Conservation (phyloP, 2,329 filamentous ascomycete genomes). For the Nigrospora sphaerica region DNA sequence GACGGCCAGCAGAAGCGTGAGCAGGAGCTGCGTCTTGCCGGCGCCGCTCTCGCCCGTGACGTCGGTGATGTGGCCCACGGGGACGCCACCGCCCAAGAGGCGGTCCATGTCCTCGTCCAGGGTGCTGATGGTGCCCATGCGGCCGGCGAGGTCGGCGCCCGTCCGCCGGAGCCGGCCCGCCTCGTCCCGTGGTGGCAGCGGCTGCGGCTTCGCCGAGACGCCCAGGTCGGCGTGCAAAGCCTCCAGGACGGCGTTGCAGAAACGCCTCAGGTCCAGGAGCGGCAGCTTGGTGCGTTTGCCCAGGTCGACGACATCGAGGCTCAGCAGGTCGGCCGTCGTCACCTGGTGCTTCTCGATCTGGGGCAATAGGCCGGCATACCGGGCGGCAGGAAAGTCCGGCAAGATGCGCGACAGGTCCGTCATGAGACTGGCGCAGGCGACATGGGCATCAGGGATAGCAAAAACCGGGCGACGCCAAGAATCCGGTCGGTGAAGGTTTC, state of each 20-base stretch:
- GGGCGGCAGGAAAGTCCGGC: constrained; percentile 66
- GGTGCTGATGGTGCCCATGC: constrained; percentile 65
- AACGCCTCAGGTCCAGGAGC: constrained; percentile 68
- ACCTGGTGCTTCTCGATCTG: constrained; percentile 72
- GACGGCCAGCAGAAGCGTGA: constrained; percentile 74
- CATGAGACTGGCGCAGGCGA: constrained; percentile 43
- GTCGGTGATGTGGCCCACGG: constrained; percentile 76
- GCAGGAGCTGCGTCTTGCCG: constrained; percentile 91
- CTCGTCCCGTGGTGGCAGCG: not conserved
- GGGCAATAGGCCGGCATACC: constrained; percentile 69
- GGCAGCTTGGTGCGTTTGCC: constrained; percentile 81
- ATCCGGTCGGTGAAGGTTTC: no score
- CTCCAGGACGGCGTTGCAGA: constrained; percentile 60
- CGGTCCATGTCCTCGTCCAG: constrained; percentile 67
- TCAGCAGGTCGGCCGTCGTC: constrained; percentile 77
- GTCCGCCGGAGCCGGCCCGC: constrained; percentile 19
- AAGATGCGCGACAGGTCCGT: constrained; percentile 80
- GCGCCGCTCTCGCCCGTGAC: constrained; percentile 88
- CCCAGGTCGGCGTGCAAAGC: constrained; percentile 59
- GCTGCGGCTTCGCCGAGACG: constrained; percentile 14
- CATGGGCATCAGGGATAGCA: no score
- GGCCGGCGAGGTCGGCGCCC: constrained; percentile 27
- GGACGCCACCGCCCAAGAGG: constrained; percentile 69
- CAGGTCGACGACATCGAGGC: constrained; percentile 73
- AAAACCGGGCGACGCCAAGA: no score